Evolutionary conservation across 2,329 filamentous ascomycete species (phyloP).

Genomic region (Ophiognomonia clavigignenti-juglandacearum): DNA sequence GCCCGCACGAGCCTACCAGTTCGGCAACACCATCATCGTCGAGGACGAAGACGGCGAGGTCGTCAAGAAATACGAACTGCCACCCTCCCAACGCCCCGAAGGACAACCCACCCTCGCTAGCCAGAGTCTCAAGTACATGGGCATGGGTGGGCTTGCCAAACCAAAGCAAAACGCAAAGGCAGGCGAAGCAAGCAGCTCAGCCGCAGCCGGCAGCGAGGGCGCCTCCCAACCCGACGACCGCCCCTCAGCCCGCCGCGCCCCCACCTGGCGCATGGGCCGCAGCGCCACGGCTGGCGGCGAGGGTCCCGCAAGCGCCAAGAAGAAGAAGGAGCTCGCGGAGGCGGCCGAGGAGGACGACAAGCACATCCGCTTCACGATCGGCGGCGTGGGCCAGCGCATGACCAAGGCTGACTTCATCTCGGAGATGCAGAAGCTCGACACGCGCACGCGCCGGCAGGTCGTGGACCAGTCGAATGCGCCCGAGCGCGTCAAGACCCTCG

Average conservation of each 20-base stretch:
- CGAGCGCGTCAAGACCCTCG: conserved; percentile 43
- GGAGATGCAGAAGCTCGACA: conserved; percentile 68
- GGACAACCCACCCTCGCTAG: conserved; percentile 34
- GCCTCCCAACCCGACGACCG: too few species aligned
- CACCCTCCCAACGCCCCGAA: conserved; percentile 44
- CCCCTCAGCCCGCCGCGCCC: background rate
- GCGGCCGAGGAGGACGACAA: conserved; percentile 61
- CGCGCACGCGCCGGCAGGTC: conserved; percentile 53
- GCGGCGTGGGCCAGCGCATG: conserved; percentile 67
- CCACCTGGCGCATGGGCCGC: conserved; percentile 9
- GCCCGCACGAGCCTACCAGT: conserved; percentile 79
- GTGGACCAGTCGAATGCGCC: conserved; percentile 47
- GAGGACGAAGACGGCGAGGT: conserved; percentile 85
- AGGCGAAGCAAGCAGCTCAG: too few species aligned
- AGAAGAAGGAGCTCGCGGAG: conserved; percentile 37
- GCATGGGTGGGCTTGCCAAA: conserved; percentile 42
- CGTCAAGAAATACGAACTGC: conserved; percentile 76
- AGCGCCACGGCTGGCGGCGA: conserved; percentile 28
- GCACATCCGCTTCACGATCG: conserved; percentile 71
- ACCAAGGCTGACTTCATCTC: conserved; percentile 76
- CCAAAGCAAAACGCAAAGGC: conserved; percentile 25
- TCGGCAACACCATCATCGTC: conserved; percentile 82
- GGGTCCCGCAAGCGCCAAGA: conserved; percentile 28
- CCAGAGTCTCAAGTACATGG: conserved; percentile 49
- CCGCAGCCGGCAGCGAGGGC: too few species aligned